These are phyloP conservation scores for Pisolithus orientalis DNA, from an alignment of 768 basidiomycete species.

Conservation along the genomic window DNA sequence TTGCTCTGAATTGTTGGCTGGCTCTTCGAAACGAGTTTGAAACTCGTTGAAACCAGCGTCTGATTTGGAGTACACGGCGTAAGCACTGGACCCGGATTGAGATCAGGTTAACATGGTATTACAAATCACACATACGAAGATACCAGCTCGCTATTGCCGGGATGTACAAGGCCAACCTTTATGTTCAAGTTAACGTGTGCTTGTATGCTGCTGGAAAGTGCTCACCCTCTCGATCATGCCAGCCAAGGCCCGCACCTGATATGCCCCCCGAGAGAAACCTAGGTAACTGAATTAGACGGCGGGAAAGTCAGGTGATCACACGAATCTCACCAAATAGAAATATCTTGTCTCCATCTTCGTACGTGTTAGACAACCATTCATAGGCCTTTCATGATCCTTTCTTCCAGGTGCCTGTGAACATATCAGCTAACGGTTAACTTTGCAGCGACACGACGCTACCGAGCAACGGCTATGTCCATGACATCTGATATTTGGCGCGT, in stretches of 20 bases:
- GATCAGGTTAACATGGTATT: not conserved
- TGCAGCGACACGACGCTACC: conserved; percentile 17
- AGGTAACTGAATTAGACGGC: conserved; percentile 1
- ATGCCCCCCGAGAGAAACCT: conserved; percentile 47
- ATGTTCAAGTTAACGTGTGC: not conserved
- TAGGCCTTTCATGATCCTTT: conserved; percentile 30
- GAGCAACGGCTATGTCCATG: conserved; percentile 33
- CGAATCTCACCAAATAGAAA: conserved; percentile 33
- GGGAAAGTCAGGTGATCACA: not conserved
- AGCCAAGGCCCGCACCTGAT: conserved; percentile 37
- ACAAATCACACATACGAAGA: conserved; percentile 25
- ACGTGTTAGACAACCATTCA: conserved; percentile 36
- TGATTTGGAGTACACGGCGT: conserved; percentile 30
- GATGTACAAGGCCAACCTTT: conserved; percentile 37
- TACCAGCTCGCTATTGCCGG: conserved; percentile 36
- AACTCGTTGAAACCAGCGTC: not conserved
- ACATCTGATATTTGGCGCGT: conserved; percentile 17
- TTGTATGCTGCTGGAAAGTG: not conserved
- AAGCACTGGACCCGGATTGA: conserved; percentile 25
- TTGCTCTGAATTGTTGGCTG: conserved; percentile 11
- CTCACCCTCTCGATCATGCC: conserved; percentile 38
- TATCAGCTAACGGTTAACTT: not conserved
- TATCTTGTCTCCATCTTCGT: conserved; percentile 32
- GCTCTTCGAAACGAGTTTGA: conserved; percentile 6
- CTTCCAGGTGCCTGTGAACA: conserved; percentile 28